Evolutionary conservation across 208 protist species (phyloP), one percentile per base, ranked within the genome.

Genomic region (Leptomonas pyrrhocoris): DNA sequence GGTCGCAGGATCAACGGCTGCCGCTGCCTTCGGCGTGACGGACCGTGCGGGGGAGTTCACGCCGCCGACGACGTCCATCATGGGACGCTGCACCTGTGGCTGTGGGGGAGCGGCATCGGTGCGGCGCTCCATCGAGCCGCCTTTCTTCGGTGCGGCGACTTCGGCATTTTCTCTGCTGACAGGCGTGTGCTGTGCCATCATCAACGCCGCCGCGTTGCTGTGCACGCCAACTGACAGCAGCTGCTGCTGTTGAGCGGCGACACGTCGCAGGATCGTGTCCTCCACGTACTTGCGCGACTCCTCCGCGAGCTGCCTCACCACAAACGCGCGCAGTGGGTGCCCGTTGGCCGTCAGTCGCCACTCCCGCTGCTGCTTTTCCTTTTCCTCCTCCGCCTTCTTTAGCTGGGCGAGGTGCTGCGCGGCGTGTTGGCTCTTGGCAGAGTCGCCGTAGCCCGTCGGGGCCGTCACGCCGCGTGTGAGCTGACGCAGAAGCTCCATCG

Each of bases 221-320:
- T 12, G 23, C 51, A 13, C 23, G 15, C 28, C 18, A 7, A 11
- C 28, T 4, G 28, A 23, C 11, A 28, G 30, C 30, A 59, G 70
- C 42, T 62, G 71, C 38, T 79, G 69, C 40, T 88, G 87, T 15
- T 73, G 63, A 27, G 57, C 63, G 2, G 85, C 79, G 57, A 90
- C 76, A 25, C 83, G 86, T 38, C 90, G 81, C 68, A 88, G 84
- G 2, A 95, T 83, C 5, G 89, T 86, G 21, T 74, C 70, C 56
- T 92, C 90, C 15, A 95, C 72, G 66, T 89, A 95, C 43, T 68
- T 51, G 56, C 86, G 89, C 11, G 86, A 95, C 59, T 88, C 80
- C 45, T 80, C 81, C 2, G 87, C 83, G 28, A 95, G 79, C 38
- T 80, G 74, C 38, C 85, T 84, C 53, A 92, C 65, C 34, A 90